A percentile compares a stretch with the other conserved stretches of the same genome.
These are phyloP conservation scores for Sordariomycetes sp. DNA, from an alignment of 2,329 filamentous ascomycete species.

Conservation along the genomic window DNA sequence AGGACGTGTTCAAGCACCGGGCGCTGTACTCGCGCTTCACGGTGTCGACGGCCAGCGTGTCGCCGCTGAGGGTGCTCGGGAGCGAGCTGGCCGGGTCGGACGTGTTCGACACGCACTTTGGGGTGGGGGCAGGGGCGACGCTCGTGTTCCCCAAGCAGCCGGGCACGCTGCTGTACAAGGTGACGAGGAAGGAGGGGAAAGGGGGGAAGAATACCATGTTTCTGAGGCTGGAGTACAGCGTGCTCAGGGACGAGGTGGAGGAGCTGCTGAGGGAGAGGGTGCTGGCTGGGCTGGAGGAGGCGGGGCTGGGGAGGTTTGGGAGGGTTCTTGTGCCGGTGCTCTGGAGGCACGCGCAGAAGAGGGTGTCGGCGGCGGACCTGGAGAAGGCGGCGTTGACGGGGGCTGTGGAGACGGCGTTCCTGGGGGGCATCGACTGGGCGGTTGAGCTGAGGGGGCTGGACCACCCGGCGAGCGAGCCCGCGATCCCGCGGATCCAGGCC, in stretches of 20 bases:
- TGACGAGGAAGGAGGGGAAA: constrained; percentile 40
- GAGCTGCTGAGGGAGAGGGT: constrained; percentile 34
- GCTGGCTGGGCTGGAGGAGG: constrained; percentile 22
- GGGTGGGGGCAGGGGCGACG: constrained; percentile 35
- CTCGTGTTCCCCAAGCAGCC: constrained; percentile 74
- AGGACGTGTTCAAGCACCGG: constrained; percentile 83
- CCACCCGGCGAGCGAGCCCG: constrained; percentile 14
- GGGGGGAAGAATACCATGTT: constrained; percentile 36
- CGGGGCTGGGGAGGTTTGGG: constrained; percentile 32
- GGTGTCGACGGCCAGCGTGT: constrained; percentile 66
- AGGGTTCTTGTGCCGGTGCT: constrained; percentile 34
- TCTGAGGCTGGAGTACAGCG: constrained; percentile 64
- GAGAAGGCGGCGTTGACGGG: constrained; percentile 45
- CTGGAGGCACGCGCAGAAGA: constrained; percentile 28
- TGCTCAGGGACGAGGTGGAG: constrained; percentile 64
- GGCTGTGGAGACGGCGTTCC: constrained; percentile 35
- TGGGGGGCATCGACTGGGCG: constrained; percentile 35
- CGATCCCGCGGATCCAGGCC: constrained; percentile 10
- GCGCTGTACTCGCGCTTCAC: constrained; percentile 83
- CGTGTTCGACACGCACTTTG: constrained; percentile 54
- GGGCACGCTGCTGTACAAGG: constrained; percentile 69
- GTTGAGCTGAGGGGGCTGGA: constrained; percentile 40
- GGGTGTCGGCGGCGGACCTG: constrained; percentile 37
- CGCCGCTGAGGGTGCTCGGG: constrained; percentile 63
- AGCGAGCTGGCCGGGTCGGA: constrained; percentile 63